phyloP scores from a whole-genome alignment of 495 filamentous ascomycete species.

The Neurospora sp. region DNA sequence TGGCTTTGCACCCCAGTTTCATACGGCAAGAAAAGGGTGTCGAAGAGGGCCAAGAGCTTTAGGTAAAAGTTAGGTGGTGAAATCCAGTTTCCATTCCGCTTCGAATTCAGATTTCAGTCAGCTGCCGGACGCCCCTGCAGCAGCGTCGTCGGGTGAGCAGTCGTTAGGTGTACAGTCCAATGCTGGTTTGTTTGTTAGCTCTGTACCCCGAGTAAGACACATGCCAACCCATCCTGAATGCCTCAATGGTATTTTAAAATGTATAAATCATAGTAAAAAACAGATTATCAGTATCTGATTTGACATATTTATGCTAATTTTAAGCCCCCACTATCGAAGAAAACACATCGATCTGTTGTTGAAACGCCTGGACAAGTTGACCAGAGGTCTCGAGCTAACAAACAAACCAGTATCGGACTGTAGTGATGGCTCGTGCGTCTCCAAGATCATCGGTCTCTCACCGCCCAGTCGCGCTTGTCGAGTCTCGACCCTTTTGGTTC shows the following conservation, averaged over 20 bases:
- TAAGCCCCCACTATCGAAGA: too few relatives aligned
- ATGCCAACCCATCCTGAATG: too few relatives aligned
- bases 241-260: too few relatives aligned
- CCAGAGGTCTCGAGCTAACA: too few relatives aligned
- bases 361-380: too few relatives aligned
- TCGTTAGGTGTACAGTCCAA: neutral
- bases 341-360: too few relatives aligned
- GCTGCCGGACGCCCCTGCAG: neutral
- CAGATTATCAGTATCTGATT: too few relatives aligned
- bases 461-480: neutral
- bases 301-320: too few relatives aligned
- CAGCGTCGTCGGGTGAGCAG: neutral
- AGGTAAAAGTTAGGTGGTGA: neutral
- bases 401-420: too few relatives aligned
- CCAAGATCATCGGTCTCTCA: neutral
- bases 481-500: neutral
- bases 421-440: neutral
- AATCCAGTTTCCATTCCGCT: neutral
- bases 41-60: neutral
- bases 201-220: too few relatives aligned
- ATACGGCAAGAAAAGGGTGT: neutral
- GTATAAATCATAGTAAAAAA: too few relatives aligned
- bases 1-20: neutral
- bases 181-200: too few relatives aligned
- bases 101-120: neutral